Percentiles rank a stretch among this genome's conserved stretches.
Evolutionary conservation across 257 asterid genomes (phyloP).

Genomic region (Nicotiana knightiana): DNA sequence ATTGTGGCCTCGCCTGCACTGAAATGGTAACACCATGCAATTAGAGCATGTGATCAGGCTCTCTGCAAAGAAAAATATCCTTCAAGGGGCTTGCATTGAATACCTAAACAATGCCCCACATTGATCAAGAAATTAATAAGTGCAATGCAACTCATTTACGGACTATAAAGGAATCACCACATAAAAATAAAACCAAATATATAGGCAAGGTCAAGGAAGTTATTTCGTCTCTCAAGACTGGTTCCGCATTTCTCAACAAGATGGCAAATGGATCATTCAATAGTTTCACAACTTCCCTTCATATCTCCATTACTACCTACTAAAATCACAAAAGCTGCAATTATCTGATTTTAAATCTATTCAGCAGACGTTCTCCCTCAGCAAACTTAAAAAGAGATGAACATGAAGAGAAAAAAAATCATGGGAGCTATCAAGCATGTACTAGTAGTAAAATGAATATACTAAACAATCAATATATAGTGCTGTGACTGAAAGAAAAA

Average conservation of each 20-base stretch:
- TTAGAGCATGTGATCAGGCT: background rate
- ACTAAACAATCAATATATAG: background rate
- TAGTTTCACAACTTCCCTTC: background rate
- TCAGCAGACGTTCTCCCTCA: background rate
- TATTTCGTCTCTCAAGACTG: background rate
- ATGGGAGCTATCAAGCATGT: background rate
- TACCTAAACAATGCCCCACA: background rate
- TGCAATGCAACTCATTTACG: background rate
- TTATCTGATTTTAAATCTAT: background rate
- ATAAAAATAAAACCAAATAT: background rate
- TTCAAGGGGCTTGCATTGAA: background rate
- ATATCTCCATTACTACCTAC: background rate
- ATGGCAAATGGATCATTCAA: background rate
- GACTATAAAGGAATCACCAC: background rate
- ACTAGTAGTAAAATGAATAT: background rate
- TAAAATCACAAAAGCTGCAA: background rate
- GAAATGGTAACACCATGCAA: background rate
- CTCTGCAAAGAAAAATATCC: background rate
- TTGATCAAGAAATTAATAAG: background rate
- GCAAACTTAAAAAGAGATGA: background rate
- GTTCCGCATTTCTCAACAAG: background rate
- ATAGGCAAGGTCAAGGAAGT: background rate
- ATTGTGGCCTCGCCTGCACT: too few species aligned
- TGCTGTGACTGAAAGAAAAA: background rate
- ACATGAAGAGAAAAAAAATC: background rate